phyloP scores from a whole-genome alignment of 371 early-diverging fungal genomes.

The Haplosporangium sp. region DNA sequence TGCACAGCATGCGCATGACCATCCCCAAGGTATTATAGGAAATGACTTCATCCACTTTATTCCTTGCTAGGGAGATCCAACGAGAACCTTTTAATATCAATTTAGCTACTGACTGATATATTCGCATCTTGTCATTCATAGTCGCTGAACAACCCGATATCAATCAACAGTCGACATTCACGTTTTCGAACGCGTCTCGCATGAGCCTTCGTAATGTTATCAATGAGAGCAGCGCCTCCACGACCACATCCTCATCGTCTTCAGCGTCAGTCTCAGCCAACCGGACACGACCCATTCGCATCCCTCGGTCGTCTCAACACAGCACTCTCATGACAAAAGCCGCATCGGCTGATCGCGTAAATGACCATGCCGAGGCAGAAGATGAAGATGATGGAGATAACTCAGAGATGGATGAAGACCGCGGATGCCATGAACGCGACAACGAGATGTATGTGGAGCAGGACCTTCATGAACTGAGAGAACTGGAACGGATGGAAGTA shows the following conservation, averaged over 20 bases:
- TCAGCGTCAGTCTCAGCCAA: not conserved
- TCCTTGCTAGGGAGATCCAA: not conserved
- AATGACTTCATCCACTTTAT: not conserved
- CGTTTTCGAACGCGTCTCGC: constrained; percentile 6
- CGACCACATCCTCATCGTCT: not conserved
- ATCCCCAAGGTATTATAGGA: constrained; percentile 15
- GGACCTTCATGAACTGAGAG: constrained; percentile 19
- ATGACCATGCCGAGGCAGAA: not conserved
- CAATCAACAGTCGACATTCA: constrained; percentile 1
- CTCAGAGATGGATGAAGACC: constrained; percentile 13
- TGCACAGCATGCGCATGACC: constrained; percentile 22
- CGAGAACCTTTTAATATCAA: not conserved
- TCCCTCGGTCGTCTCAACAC: not conserved
- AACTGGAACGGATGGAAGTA: constrained; percentile 9
- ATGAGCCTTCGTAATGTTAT: constrained; percentile 11
- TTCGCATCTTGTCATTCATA: not conserved
- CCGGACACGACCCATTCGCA: constrained; percentile 2
- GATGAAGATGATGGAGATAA: constrained; percentile 2
- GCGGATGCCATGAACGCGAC: constrained; percentile 13
- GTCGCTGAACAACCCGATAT: constrained; percentile 36
- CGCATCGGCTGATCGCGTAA: not conserved
- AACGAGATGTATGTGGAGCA: constrained; percentile 25
- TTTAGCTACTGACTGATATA: not conserved
- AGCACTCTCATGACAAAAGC: not conserved
- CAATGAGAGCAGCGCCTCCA: constrained; percentile 13